Percentiles rank a stretch among this genome's conserved stretches.
phyloP scores from a whole-genome alignment of 2,329 filamentous ascomycete genomes.

The Albophoma yamanashiensis region DNA sequence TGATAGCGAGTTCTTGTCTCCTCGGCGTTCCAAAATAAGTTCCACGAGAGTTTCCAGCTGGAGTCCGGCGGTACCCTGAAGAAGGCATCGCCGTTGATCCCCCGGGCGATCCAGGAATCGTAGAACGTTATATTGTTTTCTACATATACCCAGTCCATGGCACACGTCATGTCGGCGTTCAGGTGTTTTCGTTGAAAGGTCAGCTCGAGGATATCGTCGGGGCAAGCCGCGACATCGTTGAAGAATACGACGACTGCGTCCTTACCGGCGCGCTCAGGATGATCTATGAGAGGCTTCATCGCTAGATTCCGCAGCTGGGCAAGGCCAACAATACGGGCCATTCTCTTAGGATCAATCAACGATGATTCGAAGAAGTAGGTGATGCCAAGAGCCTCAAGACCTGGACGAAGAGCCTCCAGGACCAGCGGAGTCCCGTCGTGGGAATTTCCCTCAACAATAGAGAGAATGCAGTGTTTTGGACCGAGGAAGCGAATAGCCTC shows the following conservation, averaged over 20 bases:
- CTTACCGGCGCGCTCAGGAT: conserved; percentile 11
- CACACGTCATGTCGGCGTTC: conserved; percentile 44
- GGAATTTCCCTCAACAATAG: conserved; percentile 41
- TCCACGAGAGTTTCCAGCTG: conserved; percentile 35
- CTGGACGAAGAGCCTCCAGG: conserved; percentile 25
- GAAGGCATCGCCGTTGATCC: conserved; percentile 41
- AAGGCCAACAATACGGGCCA: conserved; percentile 33
- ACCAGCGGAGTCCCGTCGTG: conserved; percentile 40
- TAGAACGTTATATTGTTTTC: conserved; percentile 39
- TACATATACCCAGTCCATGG: conserved; percentile 45
- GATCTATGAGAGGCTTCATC: conserved; percentile 30
- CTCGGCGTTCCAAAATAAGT: conserved; percentile 42
- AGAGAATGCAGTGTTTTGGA: conserved; percentile 35
- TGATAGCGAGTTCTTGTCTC: conserved; percentile 21
- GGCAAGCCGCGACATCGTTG: conserved; percentile 41
- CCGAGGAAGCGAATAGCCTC: conserved; percentile 38
- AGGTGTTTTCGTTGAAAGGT: conserved; percentile 34
- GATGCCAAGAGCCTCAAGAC: conserved; percentile 25
- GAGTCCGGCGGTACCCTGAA: conserved; percentile 40
- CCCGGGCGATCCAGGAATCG: conserved; percentile 44
- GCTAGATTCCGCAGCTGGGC: conserved; percentile 42
- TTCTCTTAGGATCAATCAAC: conserved; percentile 29
- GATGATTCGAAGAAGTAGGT: conserved; percentile 32
- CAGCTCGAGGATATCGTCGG: conserved; percentile 47
- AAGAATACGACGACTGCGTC: conserved; percentile 39